Evolutionary conservation across 495 filamentous ascomycete genomes (phyloP).

Genomic region (Xylaria bambusicola): DNA sequence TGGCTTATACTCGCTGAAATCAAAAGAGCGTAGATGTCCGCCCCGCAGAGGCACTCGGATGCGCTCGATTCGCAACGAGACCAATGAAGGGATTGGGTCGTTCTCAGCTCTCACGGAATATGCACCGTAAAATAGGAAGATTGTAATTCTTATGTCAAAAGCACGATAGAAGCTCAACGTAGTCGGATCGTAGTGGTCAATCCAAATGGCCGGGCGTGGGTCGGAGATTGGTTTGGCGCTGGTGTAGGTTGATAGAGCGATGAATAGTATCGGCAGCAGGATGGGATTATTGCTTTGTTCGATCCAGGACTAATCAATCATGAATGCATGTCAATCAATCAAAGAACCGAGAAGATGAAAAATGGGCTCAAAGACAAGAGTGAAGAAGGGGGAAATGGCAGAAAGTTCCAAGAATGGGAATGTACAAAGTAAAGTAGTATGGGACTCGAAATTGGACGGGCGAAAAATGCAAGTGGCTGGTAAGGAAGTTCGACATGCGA

Average conservation of each 20-base stretch:
- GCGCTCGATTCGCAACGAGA: not conserved
- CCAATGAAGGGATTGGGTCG: not conserved
- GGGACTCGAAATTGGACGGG: too few relatives aligned
- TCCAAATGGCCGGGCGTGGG: not conserved
- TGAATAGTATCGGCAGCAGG: constrained; percentile 18
- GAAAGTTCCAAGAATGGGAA: constrained; percentile 2
- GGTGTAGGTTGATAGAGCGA: not conserved
- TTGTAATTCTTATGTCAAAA: too few relatives aligned
- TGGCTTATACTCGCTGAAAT: constrained; percentile 17
- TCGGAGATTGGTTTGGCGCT: not conserved
- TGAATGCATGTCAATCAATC: constrained; percentile 3
- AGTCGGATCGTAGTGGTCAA: too few relatives aligned
- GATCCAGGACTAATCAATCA: not conserved
- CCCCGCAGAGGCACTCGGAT: constrained; percentile 21
- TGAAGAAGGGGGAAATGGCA: constrained; percentile 11
- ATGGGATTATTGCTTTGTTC: constrained; percentile 12
- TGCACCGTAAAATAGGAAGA: too few relatives aligned
- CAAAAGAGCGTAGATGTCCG: constrained; percentile 9
- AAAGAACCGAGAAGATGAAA: constrained; percentile 9
- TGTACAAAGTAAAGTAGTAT: not conserved
- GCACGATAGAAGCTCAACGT: too few relatives aligned
- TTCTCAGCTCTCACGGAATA: too few relatives aligned
- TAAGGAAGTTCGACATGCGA: constrained; percentile 15
- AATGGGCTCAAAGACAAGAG: constrained; percentile 22
- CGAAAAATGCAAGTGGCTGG: constrained; percentile 33